These are phyloP conservation scores for Passalora sequoiae DNA, from an alignment of 2,329 filamentous ascomycete species.

Conservation along the genomic window DNA sequence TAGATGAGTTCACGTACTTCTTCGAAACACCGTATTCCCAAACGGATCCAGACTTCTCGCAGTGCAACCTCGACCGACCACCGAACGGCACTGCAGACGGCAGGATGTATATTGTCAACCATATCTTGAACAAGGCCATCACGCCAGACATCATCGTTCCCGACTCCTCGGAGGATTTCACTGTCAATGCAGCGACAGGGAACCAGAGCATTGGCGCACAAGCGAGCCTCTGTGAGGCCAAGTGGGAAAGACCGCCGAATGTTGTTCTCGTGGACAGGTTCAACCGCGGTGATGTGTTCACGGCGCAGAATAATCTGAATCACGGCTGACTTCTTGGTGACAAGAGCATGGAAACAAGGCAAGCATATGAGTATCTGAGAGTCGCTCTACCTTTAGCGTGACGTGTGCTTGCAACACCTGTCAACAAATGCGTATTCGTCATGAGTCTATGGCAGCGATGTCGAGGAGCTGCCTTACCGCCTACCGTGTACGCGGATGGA, in stretches of 20 bases:
- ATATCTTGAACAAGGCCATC: conserved; percentile 42
- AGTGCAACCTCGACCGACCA: conserved; percentile 44
- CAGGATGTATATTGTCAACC: conserved; percentile 47
- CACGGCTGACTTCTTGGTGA: too few species aligned
- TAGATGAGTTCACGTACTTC: conserved; percentile 35
- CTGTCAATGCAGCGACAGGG: conserved; percentile 42
- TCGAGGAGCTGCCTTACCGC: too few species aligned
- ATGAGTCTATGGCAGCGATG: too few species aligned
- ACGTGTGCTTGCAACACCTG: too few species aligned
- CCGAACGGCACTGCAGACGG: conserved; percentile 34
- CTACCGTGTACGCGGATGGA: too few species aligned
- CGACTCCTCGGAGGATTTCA: conserved; percentile 34
- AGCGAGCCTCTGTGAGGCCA: conserved; percentile 34
- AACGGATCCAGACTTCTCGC: conserved; percentile 36
- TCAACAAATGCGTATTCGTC: too few species aligned
- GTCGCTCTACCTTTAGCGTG: too few species aligned
- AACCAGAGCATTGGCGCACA: conserved; percentile 45
- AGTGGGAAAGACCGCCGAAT: conserved; percentile 39
- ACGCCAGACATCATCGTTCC: conserved; percentile 37
- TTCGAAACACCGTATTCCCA: conserved; percentile 43
- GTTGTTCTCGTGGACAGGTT: conserved; percentile 44
- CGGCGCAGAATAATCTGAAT: conserved; percentile 39
- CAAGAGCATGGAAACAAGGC: too few species aligned
- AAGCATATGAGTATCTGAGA: too few species aligned
- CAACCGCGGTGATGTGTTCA: conserved; percentile 40